Evolutionary conservation across 495 filamentous ascomycete species (phyloP).

Genomic region (Aspergillus bertholletiae): DNA sequence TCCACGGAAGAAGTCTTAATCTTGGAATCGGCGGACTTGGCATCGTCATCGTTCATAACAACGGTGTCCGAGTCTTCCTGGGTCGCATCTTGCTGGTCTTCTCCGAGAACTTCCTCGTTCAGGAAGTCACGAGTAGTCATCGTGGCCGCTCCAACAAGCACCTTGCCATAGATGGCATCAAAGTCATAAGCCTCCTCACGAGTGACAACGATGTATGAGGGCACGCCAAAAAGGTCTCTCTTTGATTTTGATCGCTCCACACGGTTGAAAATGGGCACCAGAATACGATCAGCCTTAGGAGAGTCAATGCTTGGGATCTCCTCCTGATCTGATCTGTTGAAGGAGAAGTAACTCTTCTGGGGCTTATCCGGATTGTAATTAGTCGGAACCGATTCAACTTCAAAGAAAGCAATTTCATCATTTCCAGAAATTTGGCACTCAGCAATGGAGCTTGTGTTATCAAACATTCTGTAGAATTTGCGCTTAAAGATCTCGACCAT

Average conservation of each 20-base stretch:
- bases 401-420: constrained; percentile 72
- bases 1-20: constrained; percentile 74
- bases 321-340: constrained; percentile 53
- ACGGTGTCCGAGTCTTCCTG: constrained; percentile 70
- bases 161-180: constrained; percentile 58
- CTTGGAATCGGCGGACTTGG: constrained; percentile 64
- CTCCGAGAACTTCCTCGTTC: constrained; percentile 38
- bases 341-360: constrained; percentile 46
- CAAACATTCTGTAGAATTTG: constrained; percentile 81
- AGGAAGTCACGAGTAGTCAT: constrained; percentile 64
- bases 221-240: constrained; percentile 47
- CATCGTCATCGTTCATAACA: constrained; percentile 69
- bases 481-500: constrained; percentile 73
- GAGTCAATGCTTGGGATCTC: constrained; percentile 56
- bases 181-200: constrained; percentile 59
- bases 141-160: constrained; percentile 51
- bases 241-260: constrained; percentile 43
- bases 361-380: constrained; percentile 58
- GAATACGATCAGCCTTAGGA: constrained; percentile 62
- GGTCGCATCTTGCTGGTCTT: constrained; percentile 20
- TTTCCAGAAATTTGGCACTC: constrained; percentile 59
- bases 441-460: constrained; percentile 59
- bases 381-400: constrained; percentile 74
- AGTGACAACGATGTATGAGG: constrained; percentile 57
- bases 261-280: constrained; percentile 80